Percentiles rank a stretch among this genome's conserved stretches.
Evolutionary conservation across 176 grass and related monocot species (phyloP).

Genomic region (Musa troglodytarum): DNA sequence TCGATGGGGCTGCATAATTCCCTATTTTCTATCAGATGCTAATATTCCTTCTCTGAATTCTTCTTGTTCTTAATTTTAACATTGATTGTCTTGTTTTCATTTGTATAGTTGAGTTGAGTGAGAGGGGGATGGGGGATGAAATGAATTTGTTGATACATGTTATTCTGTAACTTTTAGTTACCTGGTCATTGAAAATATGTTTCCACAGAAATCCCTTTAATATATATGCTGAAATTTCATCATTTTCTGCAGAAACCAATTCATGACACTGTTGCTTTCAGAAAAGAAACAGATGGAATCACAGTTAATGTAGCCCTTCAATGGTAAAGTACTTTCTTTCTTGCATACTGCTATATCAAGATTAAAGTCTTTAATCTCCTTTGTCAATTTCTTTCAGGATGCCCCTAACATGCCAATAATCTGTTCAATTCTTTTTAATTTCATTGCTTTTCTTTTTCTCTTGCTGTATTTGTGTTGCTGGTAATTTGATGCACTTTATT

Average conservation of each 20-base stretch:
- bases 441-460: neutral
- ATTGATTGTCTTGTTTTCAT: neutral
- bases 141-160: neutral
- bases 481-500: neutral
- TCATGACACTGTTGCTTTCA: constrained; percentile 74
- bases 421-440: neutral
- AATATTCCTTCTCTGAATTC: neutral
- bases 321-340: constrained; percentile 51
- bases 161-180: neutral
- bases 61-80: neutral
- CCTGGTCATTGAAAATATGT: neutral
- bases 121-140: neutral
- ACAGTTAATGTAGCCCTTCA: constrained; percentile 85
- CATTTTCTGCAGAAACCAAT: constrained; percentile 52
- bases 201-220: neutral
- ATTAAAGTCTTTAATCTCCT: neutral
- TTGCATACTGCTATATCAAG: neutral
- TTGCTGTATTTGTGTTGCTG: neutral
- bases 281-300: constrained; percentile 63
- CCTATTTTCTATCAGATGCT: neutral
- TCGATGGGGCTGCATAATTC: neutral
- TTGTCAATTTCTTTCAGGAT: neutral
- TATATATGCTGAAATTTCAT: constrained; percentile 8
- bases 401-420: no score
- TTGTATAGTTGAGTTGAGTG: neutral